These are phyloP conservation scores for Cladophialophora exuberans DNA, from an alignment of 2,329 filamentous ascomycete species.

Conservation along the genomic window DNA sequence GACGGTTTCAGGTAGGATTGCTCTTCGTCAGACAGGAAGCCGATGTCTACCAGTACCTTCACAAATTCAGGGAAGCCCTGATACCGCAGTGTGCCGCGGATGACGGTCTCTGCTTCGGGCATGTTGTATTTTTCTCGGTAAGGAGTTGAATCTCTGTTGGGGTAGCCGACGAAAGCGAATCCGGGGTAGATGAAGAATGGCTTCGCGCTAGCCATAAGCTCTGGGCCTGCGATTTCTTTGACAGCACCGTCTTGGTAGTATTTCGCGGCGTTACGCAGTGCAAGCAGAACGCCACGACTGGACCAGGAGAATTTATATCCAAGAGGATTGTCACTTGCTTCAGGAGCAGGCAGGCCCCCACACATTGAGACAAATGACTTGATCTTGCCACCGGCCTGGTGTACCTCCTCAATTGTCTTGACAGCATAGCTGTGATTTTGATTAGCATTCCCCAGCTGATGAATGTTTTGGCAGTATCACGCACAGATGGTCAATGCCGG, in stretches of 20 bases:
- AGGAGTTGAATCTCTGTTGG: slow-evolving; percentile 84
- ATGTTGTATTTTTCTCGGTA: slow-evolving; percentile 91
- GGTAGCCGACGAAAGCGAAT: slow-evolving; percentile 88
- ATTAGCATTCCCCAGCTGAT: slow-evolving; percentile 25
- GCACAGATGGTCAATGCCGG: slow-evolving; percentile 24
- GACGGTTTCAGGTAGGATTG: slow-evolving; percentile 58
- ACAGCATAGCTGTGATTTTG: slow-evolving; percentile 68
- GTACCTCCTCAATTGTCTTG: slow-evolving; percentile 86
- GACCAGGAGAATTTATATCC: slow-evolving; percentile 91
- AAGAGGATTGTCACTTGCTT: slow-evolving; percentile 78
- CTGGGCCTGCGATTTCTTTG: slow-evolving; percentile 64
- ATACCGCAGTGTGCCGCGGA: slow-evolving; percentile 84
- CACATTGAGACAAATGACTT: slow-evolving; percentile 81
- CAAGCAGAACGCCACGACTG: slow-evolving; percentile 82
- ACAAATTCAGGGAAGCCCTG: slow-evolving; percentile 89
- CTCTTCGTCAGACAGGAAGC: slow-evolving; percentile 77
- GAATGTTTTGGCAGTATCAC: not conserved
- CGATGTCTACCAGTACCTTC: slow-evolving; percentile 82
- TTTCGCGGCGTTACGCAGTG: slow-evolving; percentile 81
- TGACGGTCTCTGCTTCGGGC: slow-evolving; percentile 84
- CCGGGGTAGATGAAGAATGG: slow-evolving; percentile 89
- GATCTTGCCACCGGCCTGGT: slow-evolving; percentile 84
- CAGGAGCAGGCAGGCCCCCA: slow-evolving; percentile 70
- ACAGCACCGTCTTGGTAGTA: slow-evolving; percentile 72
- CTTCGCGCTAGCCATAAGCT: slow-evolving; percentile 85